Evolutionary conservation across 108 stramenopile genomes (phyloP), one percentile per base, ranked within the genome.

Genomic region (Fragilariopsis cylindrus): DNA sequence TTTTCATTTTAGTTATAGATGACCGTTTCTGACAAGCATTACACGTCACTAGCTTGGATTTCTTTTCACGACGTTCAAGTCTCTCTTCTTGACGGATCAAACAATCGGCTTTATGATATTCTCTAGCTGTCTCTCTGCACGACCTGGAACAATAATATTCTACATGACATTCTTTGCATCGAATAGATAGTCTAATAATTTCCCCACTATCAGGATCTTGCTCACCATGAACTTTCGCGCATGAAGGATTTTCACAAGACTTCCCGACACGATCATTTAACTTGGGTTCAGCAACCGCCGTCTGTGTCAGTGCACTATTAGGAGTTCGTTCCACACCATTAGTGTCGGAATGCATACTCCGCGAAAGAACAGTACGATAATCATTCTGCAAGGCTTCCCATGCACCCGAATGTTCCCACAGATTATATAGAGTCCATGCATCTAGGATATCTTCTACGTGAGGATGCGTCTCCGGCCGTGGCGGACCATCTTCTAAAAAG

Each of bases 351-450:
- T 85, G 75, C 82, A 82, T 82, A 57, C 76, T 78, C 52, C 74
- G 57, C 7, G 78, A 76, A 3, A 86, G 75, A 8, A 81, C 82
- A 21, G 76, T 64, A 46, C 82, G 69, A 65, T 86, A 86, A 48
- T 86, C 81, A 65, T 89, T 84, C 56, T 84, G 85, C 40, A 89
- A 62, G 7, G 83, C 84, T 65, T 89, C 85, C 83, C 85, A 89
- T 18, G 88, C 85, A 45, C 88, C 88, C 13, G 79, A 78, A 56
- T 84, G 79, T 57, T 89, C 85, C 88, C 88, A 89, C 9, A 84
- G 41, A 77, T 78, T 77, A 70, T 89, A 89, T 46, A 89, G 72
- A 5, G 85, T 82, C 83, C 85, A 86, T 8, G 85, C 88, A 73
- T 84, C 81, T 44, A 89, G 56, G 45, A 84, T 54, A 60, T 84